phyloP scores from a whole-genome alignment of 1,284 basidiomycete genomes.

The Irpex sp. region DNA sequence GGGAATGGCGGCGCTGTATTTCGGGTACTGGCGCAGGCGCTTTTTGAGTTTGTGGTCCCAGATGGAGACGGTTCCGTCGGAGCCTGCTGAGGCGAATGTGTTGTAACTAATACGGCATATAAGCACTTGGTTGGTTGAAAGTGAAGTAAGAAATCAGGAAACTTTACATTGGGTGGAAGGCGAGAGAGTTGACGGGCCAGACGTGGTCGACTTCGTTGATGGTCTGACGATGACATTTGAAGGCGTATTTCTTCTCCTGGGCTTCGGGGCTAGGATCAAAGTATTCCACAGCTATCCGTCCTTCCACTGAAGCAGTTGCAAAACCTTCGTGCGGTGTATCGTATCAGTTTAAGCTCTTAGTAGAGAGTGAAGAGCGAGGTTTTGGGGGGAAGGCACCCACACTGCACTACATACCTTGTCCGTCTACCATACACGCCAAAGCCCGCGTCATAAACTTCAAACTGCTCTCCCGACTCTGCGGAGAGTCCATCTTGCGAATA shows the following conservation, averaged over 20 bases:
- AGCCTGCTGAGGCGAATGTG: slow-evolving; percentile 92
- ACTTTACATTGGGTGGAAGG: slow-evolving; percentile 80
- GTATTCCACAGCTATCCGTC: slow-evolving; percentile 95
- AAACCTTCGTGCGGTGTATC: slow-evolving; percentile 54
- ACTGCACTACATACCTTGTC: slow-evolving; percentile 59
- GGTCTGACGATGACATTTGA: slow-evolving; percentile 93
- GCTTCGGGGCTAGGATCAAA: slow-evolving; percentile 76
- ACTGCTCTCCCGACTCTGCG: slow-evolving; percentile 85
- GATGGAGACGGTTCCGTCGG: slow-evolving; percentile 86
- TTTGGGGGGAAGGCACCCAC: neutral
- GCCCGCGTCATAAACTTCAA: slow-evolving; percentile 94
- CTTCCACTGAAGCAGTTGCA: slow-evolving; percentile 91
- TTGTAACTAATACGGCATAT: slow-evolving; percentile 49
- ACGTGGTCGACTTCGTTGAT: slow-evolving; percentile 93
- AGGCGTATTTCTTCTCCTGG: slow-evolving; percentile 94
- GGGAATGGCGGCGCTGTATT: slow-evolving; percentile 69
- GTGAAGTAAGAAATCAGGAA: too few relatives aligned
- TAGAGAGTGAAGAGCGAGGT: too few relatives aligned
- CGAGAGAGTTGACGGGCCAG: slow-evolving; percentile 95
- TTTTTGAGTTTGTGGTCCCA: slow-evolving; percentile 99
- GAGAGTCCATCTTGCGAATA: slow-evolving; percentile 65
- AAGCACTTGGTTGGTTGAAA: too few relatives aligned
- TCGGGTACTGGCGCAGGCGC: slow-evolving; percentile 83
- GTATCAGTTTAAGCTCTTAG: too few relatives aligned
- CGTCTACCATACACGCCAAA: slow-evolving; percentile 88